Conservation (phyloP, 768 basidiomycete species). For the Suillus ampliporus region DNA sequence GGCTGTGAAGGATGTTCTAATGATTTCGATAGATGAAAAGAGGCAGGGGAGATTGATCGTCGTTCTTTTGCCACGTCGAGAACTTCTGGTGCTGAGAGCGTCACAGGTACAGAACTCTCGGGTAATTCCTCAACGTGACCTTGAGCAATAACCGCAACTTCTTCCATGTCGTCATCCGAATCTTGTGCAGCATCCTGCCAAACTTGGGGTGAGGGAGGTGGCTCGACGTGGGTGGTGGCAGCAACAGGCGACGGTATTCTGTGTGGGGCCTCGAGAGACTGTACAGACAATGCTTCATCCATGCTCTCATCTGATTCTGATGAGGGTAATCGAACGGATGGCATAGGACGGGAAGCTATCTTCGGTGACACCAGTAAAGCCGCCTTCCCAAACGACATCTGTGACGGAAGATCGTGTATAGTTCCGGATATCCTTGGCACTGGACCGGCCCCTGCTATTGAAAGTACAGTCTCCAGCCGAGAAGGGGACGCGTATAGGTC, state of each 20-base stretch:
- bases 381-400: slow-evolving; percentile 45
- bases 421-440: slow-evolving; percentile 26
- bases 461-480: slow-evolving; percentile 68
- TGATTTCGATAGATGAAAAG: slow-evolving; percentile 12
- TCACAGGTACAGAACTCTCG: slow-evolving; percentile 4
- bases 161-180: slow-evolving; percentile 47
- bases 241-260: slow-evolving; percentile 6
- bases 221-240: slow-evolving; percentile 3
- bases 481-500: slow-evolving; percentile 57
- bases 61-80: slow-evolving; percentile 14
- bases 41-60: slow-evolving; percentile 1
- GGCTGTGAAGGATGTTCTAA: slow-evolving; percentile 9
- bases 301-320: slow-evolving; percentile 4
- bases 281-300: slow-evolving; percentile 7
- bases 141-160: slow-evolving; percentile 23
- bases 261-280: slow-evolving; percentile 14
- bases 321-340: slow-evolving; percentile 4
- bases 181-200: slow-evolving; percentile 20
- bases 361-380: slow-evolving; percentile 34
- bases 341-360: slow-evolving; percentile 1
- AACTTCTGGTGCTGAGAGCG: slow-evolving; percentile 19
- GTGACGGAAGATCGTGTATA: slow-evolving; percentile 19
- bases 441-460: slow-evolving; percentile 65
- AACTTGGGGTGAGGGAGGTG: neutral
- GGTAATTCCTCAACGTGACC: neutral